Conservation (phyloP, 2,329 filamentous ascomycete species). For the Trichoderma sp. region DNA sequence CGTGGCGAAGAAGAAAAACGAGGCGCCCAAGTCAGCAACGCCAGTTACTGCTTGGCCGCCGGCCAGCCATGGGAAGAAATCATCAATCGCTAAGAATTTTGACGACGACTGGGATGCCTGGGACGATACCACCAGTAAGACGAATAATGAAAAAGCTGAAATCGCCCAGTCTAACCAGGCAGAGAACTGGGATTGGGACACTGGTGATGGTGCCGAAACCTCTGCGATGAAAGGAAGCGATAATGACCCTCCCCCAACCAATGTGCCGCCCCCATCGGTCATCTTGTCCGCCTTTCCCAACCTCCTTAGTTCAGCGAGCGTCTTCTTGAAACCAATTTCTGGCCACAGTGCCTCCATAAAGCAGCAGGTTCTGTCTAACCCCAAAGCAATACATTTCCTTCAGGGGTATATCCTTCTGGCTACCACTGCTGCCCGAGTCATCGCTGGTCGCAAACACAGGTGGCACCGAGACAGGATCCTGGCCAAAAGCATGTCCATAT, state of each 20-base stretch:
- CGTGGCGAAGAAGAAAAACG: slow-evolving; percentile 36
- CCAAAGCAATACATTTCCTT: slow-evolving; percentile 64
- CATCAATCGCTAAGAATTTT: slow-evolving; percentile 34
- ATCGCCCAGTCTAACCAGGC: slow-evolving; percentile 27
- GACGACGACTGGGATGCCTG: slow-evolving; percentile 56
- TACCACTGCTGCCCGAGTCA: slow-evolving; percentile 72
- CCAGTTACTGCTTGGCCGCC: slow-evolving; percentile 51
- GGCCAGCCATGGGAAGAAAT: slow-evolving; percentile 23
- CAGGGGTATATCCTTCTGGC: slow-evolving; percentile 64
- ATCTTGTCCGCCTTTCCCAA: slow-evolving; percentile 75
- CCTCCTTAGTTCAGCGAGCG: slow-evolving; percentile 66
- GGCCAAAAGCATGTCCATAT: slow-evolving; percentile 86
- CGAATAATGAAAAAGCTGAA: slow-evolving; percentile 29
- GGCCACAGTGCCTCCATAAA: slow-evolving; percentile 59
- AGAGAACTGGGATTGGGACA: slow-evolving; percentile 54
- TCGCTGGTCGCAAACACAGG: slow-evolving; percentile 80
- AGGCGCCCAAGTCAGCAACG: slow-evolving; percentile 28
- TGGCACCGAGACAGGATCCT: slow-evolving; percentile 90
- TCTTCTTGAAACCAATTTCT: slow-evolving; percentile 66
- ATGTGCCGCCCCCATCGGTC: slow-evolving; percentile 85
- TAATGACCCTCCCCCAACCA: slow-evolving; percentile 66
- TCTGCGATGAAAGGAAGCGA: slow-evolving; percentile 33
- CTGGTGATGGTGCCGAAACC: slow-evolving; percentile 39
- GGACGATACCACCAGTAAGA: slow-evolving; percentile 44
- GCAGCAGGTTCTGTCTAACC: slow-evolving; percentile 64